Conservation (phyloP, 495 filamentous ascomycete species). For the Neurospora tetraspora region DNA sequence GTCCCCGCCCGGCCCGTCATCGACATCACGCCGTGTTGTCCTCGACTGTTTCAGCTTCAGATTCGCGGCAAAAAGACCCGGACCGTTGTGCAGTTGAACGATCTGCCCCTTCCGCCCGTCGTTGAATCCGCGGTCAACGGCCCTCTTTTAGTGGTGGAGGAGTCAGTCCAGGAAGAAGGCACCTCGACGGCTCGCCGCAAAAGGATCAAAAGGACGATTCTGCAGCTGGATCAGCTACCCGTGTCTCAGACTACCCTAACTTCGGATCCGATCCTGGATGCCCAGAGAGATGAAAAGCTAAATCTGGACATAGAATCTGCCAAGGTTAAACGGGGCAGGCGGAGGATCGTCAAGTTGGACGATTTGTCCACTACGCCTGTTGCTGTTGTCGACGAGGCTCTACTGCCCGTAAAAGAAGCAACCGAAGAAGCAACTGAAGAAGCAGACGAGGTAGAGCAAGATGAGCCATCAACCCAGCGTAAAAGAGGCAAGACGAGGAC, state of each 20-base stretch:
- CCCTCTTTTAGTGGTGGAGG: not conserved
- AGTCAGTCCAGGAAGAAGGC: not conserved
- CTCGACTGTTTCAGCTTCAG: conserved; percentile 7
- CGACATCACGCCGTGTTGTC: not conserved
- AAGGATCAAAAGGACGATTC: not conserved
- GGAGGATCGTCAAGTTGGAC: not conserved
- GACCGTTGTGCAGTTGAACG: conserved; percentile 48
- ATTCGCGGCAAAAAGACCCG: conserved; percentile 34
- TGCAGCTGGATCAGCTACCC: not conserved
- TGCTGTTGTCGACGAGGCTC: not conserved
- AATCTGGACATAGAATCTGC: not conserved
- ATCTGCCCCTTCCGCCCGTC: conserved; percentile 37
- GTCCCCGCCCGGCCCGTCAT: not conserved
- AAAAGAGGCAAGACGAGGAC: not conserved
- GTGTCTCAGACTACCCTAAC: not conserved
- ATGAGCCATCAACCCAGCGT: not conserved
- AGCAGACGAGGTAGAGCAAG: not conserved
- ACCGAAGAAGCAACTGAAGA: not conserved
- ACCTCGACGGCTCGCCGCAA: not conserved
- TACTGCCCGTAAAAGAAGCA: not conserved
- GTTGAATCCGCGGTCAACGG: not conserved
- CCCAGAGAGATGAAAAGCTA: not conserved
- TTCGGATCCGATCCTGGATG: not conserved
- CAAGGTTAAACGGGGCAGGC: not conserved
- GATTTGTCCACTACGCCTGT: not conserved